Evolutionary conservation across 1,139 yeast genomes (phyloP), one percentile per base, ranked within the genome.

Genomic region (Hansenula sp.): DNA sequence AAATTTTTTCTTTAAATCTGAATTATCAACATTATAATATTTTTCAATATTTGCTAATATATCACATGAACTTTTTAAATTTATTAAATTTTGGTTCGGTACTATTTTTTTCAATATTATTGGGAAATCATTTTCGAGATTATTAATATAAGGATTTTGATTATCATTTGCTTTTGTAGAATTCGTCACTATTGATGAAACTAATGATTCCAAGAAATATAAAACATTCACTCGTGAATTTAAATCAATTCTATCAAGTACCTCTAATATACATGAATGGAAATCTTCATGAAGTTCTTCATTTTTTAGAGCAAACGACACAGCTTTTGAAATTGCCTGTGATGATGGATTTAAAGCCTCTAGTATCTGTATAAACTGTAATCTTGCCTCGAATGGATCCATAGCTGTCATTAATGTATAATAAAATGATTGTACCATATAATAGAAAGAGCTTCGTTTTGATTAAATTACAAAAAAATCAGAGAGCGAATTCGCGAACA

Each of bases 321-420:
- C 74, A 2, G 82, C 78, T 39, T 72, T 73, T 17, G 68, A 66
- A 19, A 83, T 69, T 22, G 73, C 71, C 43, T 73, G 75, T 13
- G 73, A 66, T 3, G 89, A 75, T 0, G 95, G 89, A 37, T 77
- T 79, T 37, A 88, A 66, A 7, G 68, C 59, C 46, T 77, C 69
- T 31, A 88, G 68, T 35, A 77, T 71, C 54, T 79, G 84, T 14
- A 75, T 66, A 52, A 88, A 81, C 58, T 80, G 82, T 36, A 84
- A 66, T 43, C 88, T 75, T 3, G 88, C 85, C 56, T 83, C 94
- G 59, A 85, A 83, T 2, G 92, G 79, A 56, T 85, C 95, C 92
- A 85, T 83, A 12, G 16, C 17, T 6, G 32, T 29, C 20, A 18
- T 27, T 19, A 8, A 19, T n/a, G 24, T 34, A 29, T 17, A 30